These are phyloP conservation scores for Leonotis leonurus DNA, from an alignment of 257 asterid species.

Conservation along the genomic window DNA sequence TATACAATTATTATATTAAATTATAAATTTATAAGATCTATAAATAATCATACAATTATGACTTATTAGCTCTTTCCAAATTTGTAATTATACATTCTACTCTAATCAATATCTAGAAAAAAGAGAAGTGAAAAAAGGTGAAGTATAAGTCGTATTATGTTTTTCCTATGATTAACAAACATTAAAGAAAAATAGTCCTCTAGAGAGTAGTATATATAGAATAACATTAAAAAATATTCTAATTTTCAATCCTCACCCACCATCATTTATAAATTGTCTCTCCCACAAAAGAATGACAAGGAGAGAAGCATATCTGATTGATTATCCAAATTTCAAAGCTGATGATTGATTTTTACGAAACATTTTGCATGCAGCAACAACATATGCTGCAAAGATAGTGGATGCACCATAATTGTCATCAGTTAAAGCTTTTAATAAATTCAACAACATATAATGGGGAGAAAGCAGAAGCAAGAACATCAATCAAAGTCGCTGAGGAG, in stretches of 20 bases:
- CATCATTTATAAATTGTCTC: not conserved
- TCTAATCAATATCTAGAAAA: too few relatives aligned
- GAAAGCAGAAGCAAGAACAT: conserved; percentile 28
- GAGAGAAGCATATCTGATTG: conserved; percentile 8
- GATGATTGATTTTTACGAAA: too few relatives aligned
- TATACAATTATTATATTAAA: too few relatives aligned
- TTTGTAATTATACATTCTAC: too few relatives aligned
- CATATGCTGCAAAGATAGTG: conserved; percentile 22
- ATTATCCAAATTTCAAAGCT: not conserved
- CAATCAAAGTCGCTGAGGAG: conserved; percentile 53
- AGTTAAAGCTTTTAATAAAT: not conserved
- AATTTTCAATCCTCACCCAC: conserved; percentile 7
- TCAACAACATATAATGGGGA: conserved; percentile 23
- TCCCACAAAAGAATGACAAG: not conserved
- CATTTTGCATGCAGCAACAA: conserved; percentile 12
- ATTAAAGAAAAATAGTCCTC: not conserved
- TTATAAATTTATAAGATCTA: too few relatives aligned
- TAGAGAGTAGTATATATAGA: too few relatives aligned
- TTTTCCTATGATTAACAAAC: not conserved
- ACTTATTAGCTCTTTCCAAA: too few relatives aligned
- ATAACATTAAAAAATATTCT: not conserved
- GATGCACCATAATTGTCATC: conserved; percentile 8
- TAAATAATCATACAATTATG: too few relatives aligned
- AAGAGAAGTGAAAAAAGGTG: not conserved
- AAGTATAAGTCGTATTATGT: not conserved